Base-by-base conservation (phyloP, 2,329 filamentous ascomycete genomes). In the Tolypocladium endophyticum region DNA sequence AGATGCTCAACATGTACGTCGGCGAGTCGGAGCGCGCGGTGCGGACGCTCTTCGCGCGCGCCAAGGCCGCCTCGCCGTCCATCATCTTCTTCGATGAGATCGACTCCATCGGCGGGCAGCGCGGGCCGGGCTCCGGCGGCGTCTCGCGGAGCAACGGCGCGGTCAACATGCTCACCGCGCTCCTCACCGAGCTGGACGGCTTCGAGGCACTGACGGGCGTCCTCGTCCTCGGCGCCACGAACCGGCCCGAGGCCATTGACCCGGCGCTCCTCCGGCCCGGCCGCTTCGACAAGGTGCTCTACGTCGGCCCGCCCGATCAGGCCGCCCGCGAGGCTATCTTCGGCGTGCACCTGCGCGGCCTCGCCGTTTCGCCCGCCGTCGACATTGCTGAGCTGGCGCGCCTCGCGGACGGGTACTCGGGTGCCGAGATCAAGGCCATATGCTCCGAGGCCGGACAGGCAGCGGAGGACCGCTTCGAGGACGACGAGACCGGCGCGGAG, bases 1-100 rank as follows among this genome's bases (percentile, higher is more conserved):
- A 97, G 73, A 83, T 97, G 16, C 86, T 96, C 61, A 95, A 92
- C 75, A 96, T 96, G 90, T 97, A 97, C 73, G 92, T 97, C 23
- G 93, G 93, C 62, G 93, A 97, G 72, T 93, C 92, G 2, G 93
- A 97, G 75, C 85, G 91, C 14, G 87, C 88, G 9, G 83, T 97
- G 50, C 86, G 93, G 43, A 88, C 91, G 59, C 84, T 97, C 1
- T 97, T 97, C 71, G 83, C 87, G 58, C 89, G 92, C 66, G 93
- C 93, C 1, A 82, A 89, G 50, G 87, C 88, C n/a, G 92, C 92
- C 11, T 86, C 87, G 57, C 93, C 93, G 0, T 92, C 89, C 70
- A 93, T 97, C 73, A 92, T 97, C 67, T 97, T 97, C 79, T 96
- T 97, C 65, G 92, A 97, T 71, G 92, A 97, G 72, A 94, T 97